Evolutionary conservation across 164 flowering plant genomes (phyloP).

Genomic region (Vitis cinerea): DNA sequence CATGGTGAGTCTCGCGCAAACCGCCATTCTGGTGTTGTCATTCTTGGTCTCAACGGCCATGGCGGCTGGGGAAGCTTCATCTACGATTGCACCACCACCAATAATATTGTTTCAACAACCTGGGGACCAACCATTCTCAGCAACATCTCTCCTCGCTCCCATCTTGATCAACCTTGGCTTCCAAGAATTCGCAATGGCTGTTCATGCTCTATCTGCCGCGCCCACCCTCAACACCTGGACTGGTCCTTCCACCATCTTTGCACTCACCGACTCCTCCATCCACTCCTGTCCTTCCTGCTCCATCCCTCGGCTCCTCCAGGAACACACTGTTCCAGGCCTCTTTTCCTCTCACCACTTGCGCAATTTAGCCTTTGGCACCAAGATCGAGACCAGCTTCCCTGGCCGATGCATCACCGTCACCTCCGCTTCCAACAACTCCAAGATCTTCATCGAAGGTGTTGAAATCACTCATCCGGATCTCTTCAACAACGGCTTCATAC

Average conservation of each 20-base stretch:
- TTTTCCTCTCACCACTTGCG: conserved; percentile 44
- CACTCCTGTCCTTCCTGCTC: conserved; percentile 51
- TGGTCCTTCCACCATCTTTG: conserved; percentile 59
- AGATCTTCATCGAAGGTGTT: conserved; percentile 47
- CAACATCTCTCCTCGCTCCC: conserved; percentile 17
- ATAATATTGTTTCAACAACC: conserved; percentile 8
- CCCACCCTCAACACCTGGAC: conserved; percentile 27
- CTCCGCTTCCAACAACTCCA: conserved; percentile 19
- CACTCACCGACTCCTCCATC: conserved; percentile 56
- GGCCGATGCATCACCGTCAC: conserved; percentile 66
- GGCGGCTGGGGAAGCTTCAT: too few relatives aligned
- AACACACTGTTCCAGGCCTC: conserved; percentile 62
- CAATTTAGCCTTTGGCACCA: conserved; percentile 55
- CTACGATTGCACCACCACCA: too few relatives aligned
- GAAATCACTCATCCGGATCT: conserved; percentile 60
- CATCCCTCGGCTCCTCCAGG: conserved; percentile 46
- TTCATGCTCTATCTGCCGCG: conserved; percentile 32
- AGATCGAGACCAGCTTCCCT: conserved; percentile 52
- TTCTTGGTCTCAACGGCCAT: too few relatives aligned
- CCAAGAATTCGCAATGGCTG: conserved; percentile 47
- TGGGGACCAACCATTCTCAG: too few relatives aligned
- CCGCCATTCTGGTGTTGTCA: too few relatives aligned
- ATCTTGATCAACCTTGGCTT: conserved; percentile 61
- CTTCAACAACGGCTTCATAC: conserved; percentile 52
- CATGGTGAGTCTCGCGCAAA: too few relatives aligned